Conservation (phyloP, 164 flowering plant species). For the Vitis amurensis region DNA sequence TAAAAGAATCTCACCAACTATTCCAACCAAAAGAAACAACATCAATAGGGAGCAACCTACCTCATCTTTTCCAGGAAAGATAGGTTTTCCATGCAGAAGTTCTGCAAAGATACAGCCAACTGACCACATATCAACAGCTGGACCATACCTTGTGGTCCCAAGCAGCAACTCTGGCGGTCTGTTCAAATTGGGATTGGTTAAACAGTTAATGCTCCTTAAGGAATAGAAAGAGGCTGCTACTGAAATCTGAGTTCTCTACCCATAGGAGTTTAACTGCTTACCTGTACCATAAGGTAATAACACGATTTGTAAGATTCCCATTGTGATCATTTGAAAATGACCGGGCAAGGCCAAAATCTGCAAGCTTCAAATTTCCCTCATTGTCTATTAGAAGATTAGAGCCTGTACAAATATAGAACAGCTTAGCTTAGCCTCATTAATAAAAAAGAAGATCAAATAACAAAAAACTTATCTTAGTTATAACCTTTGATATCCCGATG, state of each 20-base stretch:
- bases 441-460: slow-evolving; percentile 2
- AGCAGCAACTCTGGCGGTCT: slow-evolving; percentile 39
- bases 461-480: not conserved
- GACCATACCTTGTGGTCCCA: not conserved
- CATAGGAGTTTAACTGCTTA: slow-evolving; percentile 21
- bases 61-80: slow-evolving; percentile 51
- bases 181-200: slow-evolving; percentile 19
- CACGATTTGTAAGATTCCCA: slow-evolving; percentile 89
- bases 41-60: slow-evolving; percentile 22
- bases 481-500: slow-evolving; percentile 96
- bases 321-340: slow-evolving; percentile 75
- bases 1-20: too few species aligned
- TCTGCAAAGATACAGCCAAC: slow-evolving; percentile 7
- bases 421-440: not conserved
- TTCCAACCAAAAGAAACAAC: not conserved
- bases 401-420: slow-evolving; percentile 39
- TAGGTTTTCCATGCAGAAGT: not conserved
- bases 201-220: not conserved
- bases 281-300: slow-evolving; percentile 96
- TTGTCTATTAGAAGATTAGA: slow-evolving; percentile 95
- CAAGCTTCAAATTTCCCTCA: slow-evolving; percentile 91
- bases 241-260: not conserved
- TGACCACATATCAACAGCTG: slow-evolving; percentile 4
- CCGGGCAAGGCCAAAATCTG: slow-evolving; percentile 96
- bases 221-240: not conserved